phyloP scores from a whole-genome alignment of 306 rosid genomes.

The Casuarina glauca region DNA sequence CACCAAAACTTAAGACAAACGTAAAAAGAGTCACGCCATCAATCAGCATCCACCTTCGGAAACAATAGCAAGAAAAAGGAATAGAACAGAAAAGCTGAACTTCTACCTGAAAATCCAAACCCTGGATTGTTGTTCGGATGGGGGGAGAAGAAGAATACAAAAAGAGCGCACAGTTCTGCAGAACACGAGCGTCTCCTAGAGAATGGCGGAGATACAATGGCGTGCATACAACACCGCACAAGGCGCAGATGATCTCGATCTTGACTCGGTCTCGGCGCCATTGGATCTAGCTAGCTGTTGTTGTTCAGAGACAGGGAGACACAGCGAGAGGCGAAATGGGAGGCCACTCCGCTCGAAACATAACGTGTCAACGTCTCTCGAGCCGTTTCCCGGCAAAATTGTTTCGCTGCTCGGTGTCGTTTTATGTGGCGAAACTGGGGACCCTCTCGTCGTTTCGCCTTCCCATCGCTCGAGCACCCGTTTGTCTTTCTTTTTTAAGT shows the following conservation, averaged over 20 bases:
- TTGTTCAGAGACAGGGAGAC: background rate
- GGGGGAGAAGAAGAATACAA: constrained; percentile 20
- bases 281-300: constrained; percentile 9
- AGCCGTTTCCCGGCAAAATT: constrained; percentile 14
- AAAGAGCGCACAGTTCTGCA: constrained; percentile 24
- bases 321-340: constrained; percentile 21
- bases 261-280: constrained; percentile 43
- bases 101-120: background rate
- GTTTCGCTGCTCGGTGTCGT: background rate
- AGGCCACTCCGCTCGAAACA: constrained; percentile 34
- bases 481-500: too few species aligned
- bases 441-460: background rate
- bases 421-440: background rate
- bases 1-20: constrained; percentile 6
- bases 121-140: constrained; percentile 6
- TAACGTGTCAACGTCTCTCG: background rate
- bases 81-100: background rate
- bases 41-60: background rate
- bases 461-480: too few species aligned
- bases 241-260: constrained; percentile 7
- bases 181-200: constrained; percentile 26
- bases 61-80: background rate
- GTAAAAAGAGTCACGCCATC: background rate
- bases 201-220: constrained; percentile 24
- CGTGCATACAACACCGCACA: constrained; percentile 3